phyloP scores from a whole-genome alignment of 768 basidiomycete genomes.

The Lentinus tigrinus region DNA sequence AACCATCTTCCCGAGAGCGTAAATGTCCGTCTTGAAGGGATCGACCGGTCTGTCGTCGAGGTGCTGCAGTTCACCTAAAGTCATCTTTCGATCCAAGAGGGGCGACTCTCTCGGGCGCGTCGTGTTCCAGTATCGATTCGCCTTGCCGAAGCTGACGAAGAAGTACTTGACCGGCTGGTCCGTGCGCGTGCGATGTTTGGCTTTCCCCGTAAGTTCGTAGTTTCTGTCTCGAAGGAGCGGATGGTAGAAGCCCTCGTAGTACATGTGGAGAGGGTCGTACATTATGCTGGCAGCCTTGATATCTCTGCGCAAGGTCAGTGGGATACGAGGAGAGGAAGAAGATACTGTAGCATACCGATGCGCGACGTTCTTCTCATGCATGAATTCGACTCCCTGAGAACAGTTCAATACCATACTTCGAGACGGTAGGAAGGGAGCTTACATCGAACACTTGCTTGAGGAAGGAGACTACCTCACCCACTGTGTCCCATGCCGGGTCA shows the following conservation, averaged over 20 bases:
- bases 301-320: conserved; percentile 5
- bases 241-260: conserved; percentile 19
- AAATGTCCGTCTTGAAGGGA: no score
- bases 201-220: conserved; percentile 2
- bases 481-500: conserved; percentile 30
- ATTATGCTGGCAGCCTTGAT: conserved; percentile 15
- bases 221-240: neutral
- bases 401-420: neutral
- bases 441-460: conserved; percentile 35
- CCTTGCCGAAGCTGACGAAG: conserved; percentile 23
- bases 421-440: neutral
- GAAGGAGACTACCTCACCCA: conserved; percentile 35
- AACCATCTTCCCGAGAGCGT: no score
- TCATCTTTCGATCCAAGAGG: no score
- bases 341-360: neutral
- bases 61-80: no score
- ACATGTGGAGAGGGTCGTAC: conserved; percentile 18
- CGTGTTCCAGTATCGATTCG: neutral
- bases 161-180: conserved; percentile 25
- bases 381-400: conserved; percentile 5
- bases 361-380: conserved; percentile 9
- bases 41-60: no score
- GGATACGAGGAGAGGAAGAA: no score
- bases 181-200: conserved; percentile 19
- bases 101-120: no score